These are phyloP conservation scores for Auriscalpium microsporum DNA, from an alignment of 768 basidiomycete genomes.

Conservation along the genomic window DNA sequence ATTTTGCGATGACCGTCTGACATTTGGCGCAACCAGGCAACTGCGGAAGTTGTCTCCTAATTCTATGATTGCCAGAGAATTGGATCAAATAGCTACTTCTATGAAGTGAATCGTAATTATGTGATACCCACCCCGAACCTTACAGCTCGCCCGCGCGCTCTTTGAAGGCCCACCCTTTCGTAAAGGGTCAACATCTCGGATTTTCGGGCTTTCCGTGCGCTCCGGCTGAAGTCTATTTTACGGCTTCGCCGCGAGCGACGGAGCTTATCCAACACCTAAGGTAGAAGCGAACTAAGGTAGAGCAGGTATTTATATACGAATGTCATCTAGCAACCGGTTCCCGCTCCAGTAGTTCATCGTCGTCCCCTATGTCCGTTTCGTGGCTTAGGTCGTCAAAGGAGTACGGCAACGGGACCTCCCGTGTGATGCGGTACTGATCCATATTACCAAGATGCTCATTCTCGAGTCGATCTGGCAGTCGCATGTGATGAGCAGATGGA, in stretches of 20 bases:
- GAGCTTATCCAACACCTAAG: too few species aligned
- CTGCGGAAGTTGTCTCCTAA: constrained; percentile 71
- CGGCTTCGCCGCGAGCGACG: too few species aligned
- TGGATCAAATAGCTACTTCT: constrained; percentile 52
- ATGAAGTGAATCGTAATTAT: constrained; percentile 46
- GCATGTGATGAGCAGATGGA: neutral
- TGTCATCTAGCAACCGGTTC: neutral
- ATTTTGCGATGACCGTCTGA: constrained; percentile 1
- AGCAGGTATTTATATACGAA: neutral
- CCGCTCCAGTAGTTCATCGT: constrained; percentile 15
- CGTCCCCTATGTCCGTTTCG: constrained; percentile 41
- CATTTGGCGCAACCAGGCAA: constrained; percentile 38
- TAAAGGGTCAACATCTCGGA: too few species aligned
- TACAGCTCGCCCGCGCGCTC: neutral
- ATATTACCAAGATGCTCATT: constrained; percentile 92
- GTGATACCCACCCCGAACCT: neutral
- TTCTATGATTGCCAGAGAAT: constrained; percentile 68
- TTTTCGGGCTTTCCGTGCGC: too few species aligned
- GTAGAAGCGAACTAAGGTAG: too few species aligned
- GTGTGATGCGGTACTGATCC: constrained; percentile 84
- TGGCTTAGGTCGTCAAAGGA: constrained; percentile 34
- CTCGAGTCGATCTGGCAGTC: constrained; percentile 58
- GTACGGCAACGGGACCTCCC: constrained; percentile 83
- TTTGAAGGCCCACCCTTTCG: too few species aligned
- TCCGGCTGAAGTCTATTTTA: too few species aligned